Evolutionary conservation across 768 basidiomycete species (phyloP).

Genomic region (Lentinula raphanica): DNA sequence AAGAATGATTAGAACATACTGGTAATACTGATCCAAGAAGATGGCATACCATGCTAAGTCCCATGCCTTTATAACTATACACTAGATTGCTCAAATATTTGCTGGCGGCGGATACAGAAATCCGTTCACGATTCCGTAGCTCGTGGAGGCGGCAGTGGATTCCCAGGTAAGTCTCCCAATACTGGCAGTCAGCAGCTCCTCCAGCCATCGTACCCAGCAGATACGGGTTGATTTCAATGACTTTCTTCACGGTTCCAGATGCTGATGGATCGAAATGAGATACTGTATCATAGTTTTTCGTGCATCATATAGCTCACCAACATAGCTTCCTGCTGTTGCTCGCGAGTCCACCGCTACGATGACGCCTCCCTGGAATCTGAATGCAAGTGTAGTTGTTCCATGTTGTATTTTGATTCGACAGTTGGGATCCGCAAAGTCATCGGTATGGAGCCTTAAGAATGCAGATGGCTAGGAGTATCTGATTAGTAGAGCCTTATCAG

Average conservation of each 20-base stretch:
- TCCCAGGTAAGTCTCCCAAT: conserved; percentile 99
- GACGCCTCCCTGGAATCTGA: conserved; percentile 93
- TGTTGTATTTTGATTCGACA: conserved; percentile 98
- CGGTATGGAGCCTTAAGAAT: conserved; percentile 90
- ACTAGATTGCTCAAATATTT: conserved; percentile 97
- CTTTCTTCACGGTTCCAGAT: conserved; percentile 97
- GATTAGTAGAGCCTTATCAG: background rate
- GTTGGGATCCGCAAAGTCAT: conserved; percentile 89
- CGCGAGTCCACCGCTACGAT: conserved; percentile 99
- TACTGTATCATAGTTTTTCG: background rate
- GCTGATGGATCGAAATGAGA: conserved; percentile 43
- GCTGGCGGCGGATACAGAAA: conserved; percentile 98
- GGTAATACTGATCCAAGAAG: too few relatives aligned
- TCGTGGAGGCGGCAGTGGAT: conserved; percentile 97
- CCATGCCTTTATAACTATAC: conserved; percentile 99
- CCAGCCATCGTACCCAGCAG: conserved; percentile 99
- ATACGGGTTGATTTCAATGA: conserved; percentile 99
- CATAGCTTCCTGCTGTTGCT: conserved; percentile 94
- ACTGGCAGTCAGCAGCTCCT: conserved; percentile 97
- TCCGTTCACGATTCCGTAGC: conserved; percentile 91
- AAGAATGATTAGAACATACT: too few relatives aligned
- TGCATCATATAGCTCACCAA: conserved; percentile 59
- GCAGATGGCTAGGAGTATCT: conserved; percentile 61
- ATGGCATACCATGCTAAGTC: conserved; percentile 94
- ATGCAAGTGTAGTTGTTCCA: conserved; percentile 96